Percentiles rank a stretch among this genome's conserved stretches.
These are phyloP conservation scores for Solanum rostratum DNA, from an alignment of 257 asterid genomes.

Conservation along the genomic window DNA sequence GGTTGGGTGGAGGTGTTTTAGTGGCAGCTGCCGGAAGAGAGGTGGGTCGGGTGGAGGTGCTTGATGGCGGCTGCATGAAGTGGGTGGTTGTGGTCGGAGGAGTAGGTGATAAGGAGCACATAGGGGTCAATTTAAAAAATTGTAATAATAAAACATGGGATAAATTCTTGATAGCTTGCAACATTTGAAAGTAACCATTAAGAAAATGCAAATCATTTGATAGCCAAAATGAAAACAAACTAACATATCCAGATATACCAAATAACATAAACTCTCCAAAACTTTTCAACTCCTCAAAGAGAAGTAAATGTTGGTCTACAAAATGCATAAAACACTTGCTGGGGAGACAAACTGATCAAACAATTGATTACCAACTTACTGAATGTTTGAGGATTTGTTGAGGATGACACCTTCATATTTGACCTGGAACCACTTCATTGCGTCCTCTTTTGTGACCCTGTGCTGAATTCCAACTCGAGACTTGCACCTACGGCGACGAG, in stretches of 20 bases:
- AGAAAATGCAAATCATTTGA: not conserved
- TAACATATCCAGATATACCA: not conserved
- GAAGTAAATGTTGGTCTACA: not conserved
- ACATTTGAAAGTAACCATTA: too few species aligned
- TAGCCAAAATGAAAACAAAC: not conserved
- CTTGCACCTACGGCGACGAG: conserved; percentile 78
- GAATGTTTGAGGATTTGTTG: conserved; percentile 37
- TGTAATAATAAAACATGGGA: too few species aligned
- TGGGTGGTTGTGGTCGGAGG: too few species aligned
- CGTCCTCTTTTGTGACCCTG: conserved; percentile 71
- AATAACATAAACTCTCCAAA: not conserved
- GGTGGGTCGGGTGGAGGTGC: too few species aligned
- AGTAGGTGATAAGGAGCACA: conserved; percentile 53
- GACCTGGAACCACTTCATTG: conserved; percentile 57
- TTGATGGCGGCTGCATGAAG: too few species aligned
- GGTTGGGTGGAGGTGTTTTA: too few species aligned
- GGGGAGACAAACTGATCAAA: not conserved
- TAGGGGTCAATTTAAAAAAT: conserved; percentile 17
- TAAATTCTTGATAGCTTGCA: too few species aligned
- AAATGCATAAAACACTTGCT: not conserved
- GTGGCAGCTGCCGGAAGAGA: too few species aligned
- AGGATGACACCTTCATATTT: conserved; percentile 49
- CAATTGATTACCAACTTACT: not conserved
- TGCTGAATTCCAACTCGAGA: conserved; percentile 72
- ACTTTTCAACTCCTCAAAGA: not conserved